Conservation (phyloP, 2,329 filamentous ascomycete genomes). For the Calonectria crousiana region DNA sequence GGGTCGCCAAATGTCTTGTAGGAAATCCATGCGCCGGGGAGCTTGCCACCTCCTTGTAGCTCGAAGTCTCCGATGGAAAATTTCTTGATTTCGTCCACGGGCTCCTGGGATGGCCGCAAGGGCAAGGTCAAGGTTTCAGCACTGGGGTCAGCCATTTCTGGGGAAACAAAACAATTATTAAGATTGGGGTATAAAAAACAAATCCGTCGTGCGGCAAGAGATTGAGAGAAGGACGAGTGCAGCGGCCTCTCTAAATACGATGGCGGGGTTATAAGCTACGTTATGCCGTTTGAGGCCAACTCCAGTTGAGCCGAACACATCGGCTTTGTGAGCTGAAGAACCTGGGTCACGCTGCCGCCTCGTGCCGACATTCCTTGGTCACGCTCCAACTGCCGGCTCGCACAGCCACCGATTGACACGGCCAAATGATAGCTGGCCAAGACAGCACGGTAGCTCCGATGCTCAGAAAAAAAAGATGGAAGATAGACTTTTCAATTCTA, state of each 20-base stretch:
- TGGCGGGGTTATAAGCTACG: background rate
- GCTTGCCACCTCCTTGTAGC: constrained; percentile 72
- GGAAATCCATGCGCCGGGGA: constrained; percentile 76
- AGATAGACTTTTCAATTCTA: background rate
- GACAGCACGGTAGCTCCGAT: background rate
- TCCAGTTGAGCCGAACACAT: background rate
- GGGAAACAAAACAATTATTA: background rate
- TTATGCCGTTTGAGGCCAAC: background rate
- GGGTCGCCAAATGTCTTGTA: constrained; percentile 81
- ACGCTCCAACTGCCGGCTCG: background rate
- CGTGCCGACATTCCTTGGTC: background rate
- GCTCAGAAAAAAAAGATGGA: background rate
- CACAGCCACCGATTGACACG: background rate
- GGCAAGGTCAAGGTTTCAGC: background rate
- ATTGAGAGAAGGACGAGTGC: background rate
- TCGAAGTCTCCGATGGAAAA: constrained; percentile 75
- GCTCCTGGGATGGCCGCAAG: background rate
- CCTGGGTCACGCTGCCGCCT: background rate
- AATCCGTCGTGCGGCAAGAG: background rate
- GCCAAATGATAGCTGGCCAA: background rate
- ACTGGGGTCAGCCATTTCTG: background rate
- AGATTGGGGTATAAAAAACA: background rate
- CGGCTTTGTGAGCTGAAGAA: background rate
- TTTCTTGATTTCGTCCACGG: constrained; percentile 33
- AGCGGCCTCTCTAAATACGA: background rate